phyloP scores from a whole-genome alignment of 768 basidiomycete genomes.

The Serendipita sp. region DNA sequence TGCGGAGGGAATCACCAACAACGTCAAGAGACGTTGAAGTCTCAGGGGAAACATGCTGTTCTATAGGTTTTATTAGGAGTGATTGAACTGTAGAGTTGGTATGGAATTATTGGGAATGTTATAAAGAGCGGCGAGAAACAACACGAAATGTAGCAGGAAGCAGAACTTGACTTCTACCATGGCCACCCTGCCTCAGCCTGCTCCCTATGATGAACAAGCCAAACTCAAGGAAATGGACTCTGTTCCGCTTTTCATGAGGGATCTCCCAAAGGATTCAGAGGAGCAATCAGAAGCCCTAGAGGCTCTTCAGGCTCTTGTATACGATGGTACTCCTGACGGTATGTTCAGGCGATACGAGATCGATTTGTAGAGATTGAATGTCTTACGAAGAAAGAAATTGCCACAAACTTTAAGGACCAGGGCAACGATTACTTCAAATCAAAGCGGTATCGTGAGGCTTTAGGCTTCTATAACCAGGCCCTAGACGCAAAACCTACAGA shows the following conservation, averaged over 20 bases:
- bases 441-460: conserved; percentile 73
- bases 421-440: conserved; percentile 90
- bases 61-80: no score
- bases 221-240: conserved; percentile 37
- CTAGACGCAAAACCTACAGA: conserved; percentile 71
- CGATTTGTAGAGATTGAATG: not conserved
- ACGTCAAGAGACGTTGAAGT: not conserved
- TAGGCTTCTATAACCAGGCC: conserved; percentile 81
- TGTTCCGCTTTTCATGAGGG: conserved; percentile 85
- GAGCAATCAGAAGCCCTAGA: conserved; percentile 50
- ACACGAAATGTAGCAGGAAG: not conserved
- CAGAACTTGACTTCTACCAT: conserved; percentile 1
- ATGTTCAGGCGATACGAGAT: conserved; percentile 18
- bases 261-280: conserved; percentile 50
- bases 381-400: conserved; percentile 46
- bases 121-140: not conserved
- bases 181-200: not conserved
- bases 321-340: conserved; percentile 94
- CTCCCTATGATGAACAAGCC: not conserved
- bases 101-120: not conserved
- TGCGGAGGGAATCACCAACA: not conserved
- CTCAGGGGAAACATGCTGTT: not conserved
- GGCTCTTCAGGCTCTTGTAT: conserved; percentile 68
- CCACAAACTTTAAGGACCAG: conserved; percentile 84
- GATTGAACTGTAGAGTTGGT: no score